Evolutionary conservation across 139 green algal species (phyloP), one percentile per base, ranked within the genome.

Genomic region (Tetradesmus lagerheimii): DNA sequence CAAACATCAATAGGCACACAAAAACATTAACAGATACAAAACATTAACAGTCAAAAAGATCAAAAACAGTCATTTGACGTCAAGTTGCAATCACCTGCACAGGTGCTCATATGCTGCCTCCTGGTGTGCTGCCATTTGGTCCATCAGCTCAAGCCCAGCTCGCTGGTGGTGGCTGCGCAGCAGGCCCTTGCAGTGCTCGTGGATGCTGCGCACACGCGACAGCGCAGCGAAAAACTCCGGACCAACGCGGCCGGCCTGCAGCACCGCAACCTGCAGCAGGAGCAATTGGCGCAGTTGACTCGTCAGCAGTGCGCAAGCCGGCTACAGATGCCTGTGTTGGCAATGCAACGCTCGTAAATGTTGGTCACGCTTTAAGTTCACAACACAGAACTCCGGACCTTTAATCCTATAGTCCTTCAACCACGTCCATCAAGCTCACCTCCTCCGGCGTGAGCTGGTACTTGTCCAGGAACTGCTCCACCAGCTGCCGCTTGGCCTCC

Each of bases 261-360:
- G 89, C n/a, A 90, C 90, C 0, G 89, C 75, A 11, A 92, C 82
- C 93, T 94, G 93, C 16, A 74, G 31, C 38, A 35, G 50, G 3
- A 41, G 80, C 27, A 43, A 18, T 12, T 18, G 45, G 11, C 11
- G 45, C 45, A 57, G 45, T 12, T n/a, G n/a, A 53, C 45, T 53
- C 45, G 45, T 18, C 45, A 57, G 11, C 45, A 57, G 45, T 57
- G 45, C 14, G 45, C 0, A 57, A 57, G 1, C n/a, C n/a, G n/a
- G n/a, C n/a, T n/a, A n/a, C n/a, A n/a, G n/a, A n/a, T n/a, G n/a
- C n/a, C n/a, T n/a, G n/a, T n/a, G n/a, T n/a, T n/a, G n/a, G n/a
- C n/a, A n/a, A n/a, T 94, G 95, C 98, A 99, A 93, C 99, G 99
- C 85, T 94, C 94, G 78, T 99, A 98, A 80, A 99, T 98, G n/a